Evolutionary conservation across 1,284 basidiomycete genomes (phyloP).

Genomic region (Sporisorium sorghi): DNA sequence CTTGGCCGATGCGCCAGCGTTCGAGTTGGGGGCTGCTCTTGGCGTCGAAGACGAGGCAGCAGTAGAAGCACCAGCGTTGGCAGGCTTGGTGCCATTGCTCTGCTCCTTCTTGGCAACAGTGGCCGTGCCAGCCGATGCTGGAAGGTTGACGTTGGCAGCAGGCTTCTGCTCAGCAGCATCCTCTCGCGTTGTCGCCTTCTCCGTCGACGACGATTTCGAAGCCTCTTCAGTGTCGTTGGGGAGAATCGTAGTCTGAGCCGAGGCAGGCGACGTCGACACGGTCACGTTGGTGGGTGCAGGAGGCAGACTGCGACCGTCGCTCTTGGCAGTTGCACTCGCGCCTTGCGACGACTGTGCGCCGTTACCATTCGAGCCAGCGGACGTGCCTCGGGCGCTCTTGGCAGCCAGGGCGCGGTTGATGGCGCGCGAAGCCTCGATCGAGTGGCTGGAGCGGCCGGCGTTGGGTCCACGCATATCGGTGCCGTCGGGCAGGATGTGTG

Average conservation of each 20-base stretch:
- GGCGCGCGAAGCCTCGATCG: constrained; percentile 45
- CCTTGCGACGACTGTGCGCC: constrained; percentile 18
- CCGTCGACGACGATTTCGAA: constrained; percentile 21
- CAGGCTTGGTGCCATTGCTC: constrained; percentile 22
- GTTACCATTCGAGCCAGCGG: constrained; percentile 16
- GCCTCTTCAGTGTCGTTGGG: constrained; percentile 18
- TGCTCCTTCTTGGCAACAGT: constrained; percentile 29
- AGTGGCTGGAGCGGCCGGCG: constrained; percentile 46
- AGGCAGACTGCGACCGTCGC: constrained; percentile 16
- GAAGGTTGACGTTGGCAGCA: constrained; percentile 6
- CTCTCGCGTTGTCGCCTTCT: constrained; percentile 18
- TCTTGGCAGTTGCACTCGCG: constrained; percentile 12
- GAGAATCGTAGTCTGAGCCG: constrained; percentile 39
- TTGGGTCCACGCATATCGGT: constrained; percentile 61
- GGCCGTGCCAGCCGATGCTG: constrained; percentile 12
- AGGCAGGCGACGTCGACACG: constrained; percentile 39
- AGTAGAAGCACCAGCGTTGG: constrained; percentile 13
- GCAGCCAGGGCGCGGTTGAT: constrained; percentile 50
- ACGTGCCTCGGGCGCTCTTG: constrained; percentile 28
- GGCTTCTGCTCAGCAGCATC: constrained; percentile 22
- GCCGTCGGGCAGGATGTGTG: constrained; percentile 67
- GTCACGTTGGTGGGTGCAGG: constrained; percentile 27
- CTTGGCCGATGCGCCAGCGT: constrained; percentile 20
- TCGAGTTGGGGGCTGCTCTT: constrained; percentile 15
- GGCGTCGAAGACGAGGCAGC: constrained; percentile 21